These are phyloP conservation scores for Letharia columbiana DNA, from an alignment of 495 filamentous ascomycete species.

Conservation along the genomic window DNA sequence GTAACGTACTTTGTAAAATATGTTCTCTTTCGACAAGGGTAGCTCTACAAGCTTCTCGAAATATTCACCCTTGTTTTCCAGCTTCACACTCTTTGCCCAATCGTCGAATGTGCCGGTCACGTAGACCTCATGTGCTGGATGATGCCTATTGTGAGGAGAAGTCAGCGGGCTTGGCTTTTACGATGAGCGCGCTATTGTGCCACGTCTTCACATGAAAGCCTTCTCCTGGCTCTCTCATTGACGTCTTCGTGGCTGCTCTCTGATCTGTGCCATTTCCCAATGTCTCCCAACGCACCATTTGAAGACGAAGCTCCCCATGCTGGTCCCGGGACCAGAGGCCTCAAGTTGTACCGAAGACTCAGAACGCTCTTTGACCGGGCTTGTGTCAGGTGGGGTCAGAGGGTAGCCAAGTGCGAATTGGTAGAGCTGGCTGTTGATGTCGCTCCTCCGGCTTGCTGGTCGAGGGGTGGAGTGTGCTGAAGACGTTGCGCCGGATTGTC, in stretches of 20 bases:
- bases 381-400: conserved; percentile 23
- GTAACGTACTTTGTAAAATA: conserved; percentile 69
- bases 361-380: conserved; percentile 12
- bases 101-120: conserved; percentile 95
- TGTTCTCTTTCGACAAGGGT: conserved; percentile 52
- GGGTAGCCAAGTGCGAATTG: conserved; percentile 28
- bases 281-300: conserved; percentile 41
- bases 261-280: background rate
- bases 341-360: background rate
- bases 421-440: conserved; percentile 23
- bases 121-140: conserved; percentile 73
- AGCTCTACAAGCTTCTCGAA: conserved; percentile 75
- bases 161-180: conserved; percentile 11
- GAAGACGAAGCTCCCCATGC: conserved; percentile 47
- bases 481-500: conserved; percentile 6
- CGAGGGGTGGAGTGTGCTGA: conserved; percentile 13
- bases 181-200: conserved; percentile 10
- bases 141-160: conserved; percentile 47
- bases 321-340: conserved; percentile 15
- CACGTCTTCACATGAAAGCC: background rate
- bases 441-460: conserved; percentile 14
- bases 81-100: conserved; percentile 75
- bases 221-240: background rate
- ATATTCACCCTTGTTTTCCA: conserved; percentile 60
- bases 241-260: conserved; percentile 3